These are phyloP conservation scores for Podila verticillata DNA, from an alignment of 192 early-diverging fungal genomes.

Conservation along the genomic window DNA sequence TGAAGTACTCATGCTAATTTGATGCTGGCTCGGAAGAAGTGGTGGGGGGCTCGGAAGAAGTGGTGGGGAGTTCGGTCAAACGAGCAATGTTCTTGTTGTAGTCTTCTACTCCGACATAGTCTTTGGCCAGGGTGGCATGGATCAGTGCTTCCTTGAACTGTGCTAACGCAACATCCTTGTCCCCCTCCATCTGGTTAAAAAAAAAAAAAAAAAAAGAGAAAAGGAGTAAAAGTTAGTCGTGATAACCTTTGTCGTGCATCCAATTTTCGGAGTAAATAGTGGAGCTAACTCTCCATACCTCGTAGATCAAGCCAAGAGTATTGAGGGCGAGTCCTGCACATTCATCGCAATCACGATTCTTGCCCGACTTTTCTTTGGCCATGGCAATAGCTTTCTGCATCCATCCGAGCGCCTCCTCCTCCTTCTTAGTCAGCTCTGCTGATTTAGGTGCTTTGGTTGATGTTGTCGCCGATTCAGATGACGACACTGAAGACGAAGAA, in stretches of 20 bases:
- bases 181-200: conserved; percentile 50
- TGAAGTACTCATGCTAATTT: no score
- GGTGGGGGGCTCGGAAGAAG: not conserved
- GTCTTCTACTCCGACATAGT: conserved; percentile 45
- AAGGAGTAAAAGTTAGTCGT: not conserved
- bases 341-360: conserved; percentile 60
- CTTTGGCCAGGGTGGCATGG: conserved; percentile 46
- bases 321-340: conserved; percentile 62
- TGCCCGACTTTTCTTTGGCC: conserved; percentile 44
- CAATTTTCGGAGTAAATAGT: not conserved
- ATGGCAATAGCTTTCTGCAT: conserved; percentile 59
- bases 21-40: not conserved
- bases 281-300: conserved; percentile 39
- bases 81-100: conserved; percentile 29
- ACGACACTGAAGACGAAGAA: conserved; percentile 10
- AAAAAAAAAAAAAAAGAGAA: not conserved
- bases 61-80: not conserved
- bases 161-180: conserved; percentile 46
- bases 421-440: conserved; percentile 31
- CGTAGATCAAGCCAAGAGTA: conserved; percentile 60
- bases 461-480: not conserved
- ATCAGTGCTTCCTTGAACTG: conserved; percentile 53
- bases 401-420: conserved; percentile 66
- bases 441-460: not conserved
- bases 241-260: not conserved